Evolutionary conservation across 345 rosid species (phyloP), one percentile per base, ranked within the genome.

Genomic region (Salix purpurea): DNA sequence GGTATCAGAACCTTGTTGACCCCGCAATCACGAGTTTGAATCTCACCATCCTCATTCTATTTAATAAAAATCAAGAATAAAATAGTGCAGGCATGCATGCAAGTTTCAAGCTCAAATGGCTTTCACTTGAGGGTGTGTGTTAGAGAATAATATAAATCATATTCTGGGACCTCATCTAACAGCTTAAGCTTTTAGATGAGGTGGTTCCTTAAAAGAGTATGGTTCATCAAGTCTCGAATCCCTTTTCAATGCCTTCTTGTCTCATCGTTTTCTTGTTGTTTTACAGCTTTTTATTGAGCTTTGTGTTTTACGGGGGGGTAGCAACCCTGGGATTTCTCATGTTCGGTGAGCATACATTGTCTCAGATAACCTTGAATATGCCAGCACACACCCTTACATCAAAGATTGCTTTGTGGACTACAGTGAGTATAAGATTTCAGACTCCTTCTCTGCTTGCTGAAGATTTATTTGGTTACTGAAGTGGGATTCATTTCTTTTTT

Each of bases 301-400:
- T 89, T 61, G 21, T 88, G 69, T 2, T 91, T 62, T 93, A 95
- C 66, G 97, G 97, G 28, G 88, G 96, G 40, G 86, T 87, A 79
- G 97, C 97, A 54, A 64, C 82, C 74, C 79, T 93, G 96, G 99
- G 99, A 75, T 91, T 74, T 81, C 91, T 85, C 64, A 91, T 90
- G 97, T 95, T 93, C 81, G 99, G 99, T 73, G 86, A 86, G 80
- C 85, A 71, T n/a, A 90, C 97, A 23, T 83, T 89, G 82, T 95
- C 99, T 76, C 99, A 95, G 79, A 88, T 95, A 78, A 95, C 96
- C 64, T 84, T 95, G 80, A 91, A 87, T 81, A 90, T 93, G 97
- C 99, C 99, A 50, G 76, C 79, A 74, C n/a, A 83, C 32, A 72
- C 83, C 16, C 37, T 91, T 26, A 64, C 87, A 69, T 93, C 99